Evolutionary conservation across 129 eudicot genomes (phyloP).

Genomic region (Sambucus nigra): DNA sequence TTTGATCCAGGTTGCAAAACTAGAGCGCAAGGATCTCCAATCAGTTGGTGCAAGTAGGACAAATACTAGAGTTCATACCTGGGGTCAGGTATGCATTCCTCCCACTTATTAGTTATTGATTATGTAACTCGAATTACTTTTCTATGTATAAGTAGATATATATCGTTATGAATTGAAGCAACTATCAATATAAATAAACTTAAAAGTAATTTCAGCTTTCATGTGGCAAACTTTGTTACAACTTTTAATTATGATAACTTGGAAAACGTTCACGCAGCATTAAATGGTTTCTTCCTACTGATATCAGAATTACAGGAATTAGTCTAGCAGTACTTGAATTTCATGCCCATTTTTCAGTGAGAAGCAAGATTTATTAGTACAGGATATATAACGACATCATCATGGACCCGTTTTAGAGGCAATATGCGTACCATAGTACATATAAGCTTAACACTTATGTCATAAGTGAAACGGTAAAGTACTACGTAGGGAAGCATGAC

Average conservation of each 20-base stretch:
- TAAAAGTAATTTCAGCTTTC: conserved; percentile 17
- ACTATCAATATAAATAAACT: neutral
- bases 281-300: conserved; percentile 89
- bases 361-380: conserved; percentile 67
- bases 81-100: conserved; percentile 69
- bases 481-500: conserved; percentile 74
- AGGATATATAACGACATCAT: conserved; percentile 53
- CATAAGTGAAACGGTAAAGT: conserved; percentile 61
- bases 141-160: neutral
- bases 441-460: conserved; percentile 55
- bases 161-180: neutral
- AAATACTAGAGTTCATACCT: conserved; percentile 84
- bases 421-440: conserved; percentile 58
- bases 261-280: conserved; percentile 53
- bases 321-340: conserved; percentile 70
- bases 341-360: conserved; percentile 88
- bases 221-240: conserved; percentile 84
- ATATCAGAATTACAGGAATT: conserved; percentile 56
- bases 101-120: too few species aligned
- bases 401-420: conserved; percentile 82
- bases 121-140: too few species aligned
- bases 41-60: conserved; percentile 92
- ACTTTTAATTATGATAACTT: conserved; percentile 65
- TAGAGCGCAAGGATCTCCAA: conserved; percentile 51
- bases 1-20: conserved; percentile 50